Evolutionary conservation across 2,329 filamentous ascomycete species (phyloP).

Genomic region (Saccharata proteae): DNA sequence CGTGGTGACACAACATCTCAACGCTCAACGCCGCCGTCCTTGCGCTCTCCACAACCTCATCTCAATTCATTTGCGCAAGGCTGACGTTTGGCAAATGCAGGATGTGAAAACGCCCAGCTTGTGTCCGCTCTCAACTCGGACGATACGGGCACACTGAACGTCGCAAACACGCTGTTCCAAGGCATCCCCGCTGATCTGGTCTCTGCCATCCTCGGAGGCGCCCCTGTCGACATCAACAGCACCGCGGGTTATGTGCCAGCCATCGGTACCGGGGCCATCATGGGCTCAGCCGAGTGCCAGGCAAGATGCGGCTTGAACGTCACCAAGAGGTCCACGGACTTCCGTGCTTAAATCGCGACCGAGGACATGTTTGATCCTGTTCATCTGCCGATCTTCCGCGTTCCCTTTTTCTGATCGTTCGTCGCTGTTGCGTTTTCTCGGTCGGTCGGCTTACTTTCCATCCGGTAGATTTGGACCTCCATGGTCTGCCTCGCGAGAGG

Average conservation of each 20-base stretch:
- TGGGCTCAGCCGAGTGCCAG: conserved; percentile 29
- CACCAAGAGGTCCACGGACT: no score
- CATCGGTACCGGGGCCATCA: conserved; percentile 31
- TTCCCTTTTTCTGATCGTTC: no score
- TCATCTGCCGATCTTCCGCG: no score
- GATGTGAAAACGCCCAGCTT: conserved; percentile 37
- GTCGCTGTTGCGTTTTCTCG: no score
- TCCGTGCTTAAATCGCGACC: no score
- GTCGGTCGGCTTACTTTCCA: no score
- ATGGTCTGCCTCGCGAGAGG: no score
- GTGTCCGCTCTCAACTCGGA: conserved; percentile 38
- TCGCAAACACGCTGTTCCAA: conserved; percentile 31
- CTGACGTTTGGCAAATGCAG: conserved; percentile 15
- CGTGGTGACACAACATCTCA: no score
- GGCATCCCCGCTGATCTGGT: conserved; percentile 28
- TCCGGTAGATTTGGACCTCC: no score
- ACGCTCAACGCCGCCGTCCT: no score
- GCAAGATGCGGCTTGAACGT: conserved; percentile 18
- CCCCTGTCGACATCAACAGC: conserved; percentile 18
- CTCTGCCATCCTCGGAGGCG: conserved; percentile 30
- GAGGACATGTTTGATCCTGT: no score
- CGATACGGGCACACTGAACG: conserved; percentile 39
- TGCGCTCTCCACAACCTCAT: no score
- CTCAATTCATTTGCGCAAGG: neutral
- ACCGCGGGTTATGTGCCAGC: conserved; percentile 21